Conservation (phyloP, 129 eudicot genomes). For the Glebionis coronaria region DNA sequence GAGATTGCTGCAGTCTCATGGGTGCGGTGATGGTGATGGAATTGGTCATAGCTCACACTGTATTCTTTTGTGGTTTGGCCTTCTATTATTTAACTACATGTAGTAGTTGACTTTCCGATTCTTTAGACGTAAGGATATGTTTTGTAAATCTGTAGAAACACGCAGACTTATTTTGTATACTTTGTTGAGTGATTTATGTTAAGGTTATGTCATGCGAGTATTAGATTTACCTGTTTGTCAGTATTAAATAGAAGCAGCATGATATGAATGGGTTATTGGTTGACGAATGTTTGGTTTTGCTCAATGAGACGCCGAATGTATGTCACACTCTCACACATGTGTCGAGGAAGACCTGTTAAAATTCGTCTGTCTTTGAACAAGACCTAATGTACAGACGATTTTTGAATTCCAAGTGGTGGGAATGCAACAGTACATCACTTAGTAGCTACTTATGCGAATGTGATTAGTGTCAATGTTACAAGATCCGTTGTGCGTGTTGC, state of each 20-base stretch:
- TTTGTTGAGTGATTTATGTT: slow-evolving; percentile 3
- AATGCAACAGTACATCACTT: too few species aligned
- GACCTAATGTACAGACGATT: too few species aligned
- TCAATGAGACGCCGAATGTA: too few species aligned
- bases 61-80: slow-evolving; percentile 9
- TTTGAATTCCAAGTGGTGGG: too few species aligned
- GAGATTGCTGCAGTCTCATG: slow-evolving; percentile 57
- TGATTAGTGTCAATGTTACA: too few species aligned
- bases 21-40: slow-evolving; percentile 36
- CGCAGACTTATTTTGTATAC: neutral
- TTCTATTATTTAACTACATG: neutral
- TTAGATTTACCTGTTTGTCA: neutral
- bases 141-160: slow-evolving; percentile 20
- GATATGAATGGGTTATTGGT: neutral
- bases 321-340: too few species aligned
- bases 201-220: neutral
- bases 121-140: slow-evolving; percentile 16
- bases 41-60: slow-evolving; percentile 21
- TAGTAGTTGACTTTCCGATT: slow-evolving; percentile 14
- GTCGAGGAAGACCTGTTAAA: too few species aligned
- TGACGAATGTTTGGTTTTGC: neutral
- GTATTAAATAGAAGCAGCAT: too few species aligned
- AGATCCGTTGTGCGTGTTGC: too few species aligned
- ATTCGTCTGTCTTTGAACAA: too few species aligned
- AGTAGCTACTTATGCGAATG: too few species aligned